phyloP scores from a whole-genome alignment of 225 moss, liverwort and hornwort species.

The Bryoerythrophyllum caledonicum region DNA sequence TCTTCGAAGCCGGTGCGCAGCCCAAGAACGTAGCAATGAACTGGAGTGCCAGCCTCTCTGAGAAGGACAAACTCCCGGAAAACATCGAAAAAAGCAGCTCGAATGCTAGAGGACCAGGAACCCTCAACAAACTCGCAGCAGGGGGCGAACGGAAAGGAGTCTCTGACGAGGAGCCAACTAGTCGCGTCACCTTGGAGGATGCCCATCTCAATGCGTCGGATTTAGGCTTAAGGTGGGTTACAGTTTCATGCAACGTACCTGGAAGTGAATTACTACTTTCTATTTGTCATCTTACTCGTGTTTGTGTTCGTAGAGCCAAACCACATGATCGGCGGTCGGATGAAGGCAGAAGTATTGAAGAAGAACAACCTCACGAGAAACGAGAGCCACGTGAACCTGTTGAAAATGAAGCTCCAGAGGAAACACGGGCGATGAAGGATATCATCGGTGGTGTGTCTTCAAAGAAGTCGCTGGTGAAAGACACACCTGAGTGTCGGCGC shows the following conservation, averaged over 20 bases:
- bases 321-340: slow-evolving; percentile 15
- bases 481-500: not conserved
- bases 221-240: slow-evolving; percentile 17
- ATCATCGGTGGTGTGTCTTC: slow-evolving; percentile 3
- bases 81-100: slow-evolving; percentile 31
- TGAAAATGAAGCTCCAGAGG: slow-evolving; percentile 3
- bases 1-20: too few relatives aligned
- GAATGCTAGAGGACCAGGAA: slow-evolving; percentile 17
- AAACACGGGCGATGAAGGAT: not conserved
- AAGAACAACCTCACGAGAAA: not conserved
- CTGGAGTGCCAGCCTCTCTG: not conserved
- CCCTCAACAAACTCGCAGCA: not conserved
- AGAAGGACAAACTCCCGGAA: not conserved
- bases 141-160: slow-evolving; percentile 7
- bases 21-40: not conserved
- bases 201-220: too few relatives aligned
- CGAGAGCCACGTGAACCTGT: not conserved
- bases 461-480: not conserved
- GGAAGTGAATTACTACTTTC: not conserved
- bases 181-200: slow-evolving; percentile 10
- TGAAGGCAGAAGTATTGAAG: slow-evolving; percentile 19
- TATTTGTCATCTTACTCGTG: not conserved
- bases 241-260: not conserved
- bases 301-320: slow-evolving; percentile 18
- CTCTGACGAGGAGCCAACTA: slow-evolving; percentile 22